Conservation (phyloP, 1,284 basidiomycete genomes). For the Macrocystidia cucumis region DNA sequence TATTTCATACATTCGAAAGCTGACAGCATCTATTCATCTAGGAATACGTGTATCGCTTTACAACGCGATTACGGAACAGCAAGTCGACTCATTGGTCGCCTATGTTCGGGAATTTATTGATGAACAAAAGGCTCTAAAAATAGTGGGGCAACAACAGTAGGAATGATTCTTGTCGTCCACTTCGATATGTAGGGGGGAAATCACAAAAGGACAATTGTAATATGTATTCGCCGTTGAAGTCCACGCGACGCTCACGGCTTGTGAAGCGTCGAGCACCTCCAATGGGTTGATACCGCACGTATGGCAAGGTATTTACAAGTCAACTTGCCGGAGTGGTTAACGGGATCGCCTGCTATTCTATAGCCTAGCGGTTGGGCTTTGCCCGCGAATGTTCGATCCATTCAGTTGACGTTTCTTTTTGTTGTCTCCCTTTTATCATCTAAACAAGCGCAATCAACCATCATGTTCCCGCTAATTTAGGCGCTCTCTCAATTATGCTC, state of each 20-base stretch:
- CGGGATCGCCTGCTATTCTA: conserved; percentile 78
- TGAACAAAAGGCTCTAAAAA: too few species aligned
- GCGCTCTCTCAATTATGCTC: too few species aligned
- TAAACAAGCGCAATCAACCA: not conserved
- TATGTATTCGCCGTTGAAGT: too few species aligned
- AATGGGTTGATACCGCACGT: too few species aligned
- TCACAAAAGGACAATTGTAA: too few species aligned
- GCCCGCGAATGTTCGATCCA: conserved; percentile 84
- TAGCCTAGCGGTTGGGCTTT: conserved; percentile 70
- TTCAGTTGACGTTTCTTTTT: conserved; percentile 69
- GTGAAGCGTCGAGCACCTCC: too few species aligned
- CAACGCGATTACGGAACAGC: conserved; percentile 87
- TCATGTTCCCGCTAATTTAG: too few species aligned
- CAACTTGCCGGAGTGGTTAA: conserved; percentile 91
- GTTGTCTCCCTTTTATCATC: conserved; percentile 1
- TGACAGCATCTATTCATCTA: conserved; percentile 14
- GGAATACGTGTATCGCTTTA: conserved; percentile 91
- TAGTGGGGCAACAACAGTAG: too few species aligned
- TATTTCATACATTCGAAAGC: conserved; percentile 7
- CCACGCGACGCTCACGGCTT: too few species aligned
- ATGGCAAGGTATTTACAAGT: too few species aligned
- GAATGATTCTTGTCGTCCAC: too few species aligned
- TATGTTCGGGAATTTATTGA: conserved; percentile 55
- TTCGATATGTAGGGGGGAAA: too few species aligned
- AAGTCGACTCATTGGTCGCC: conserved; percentile 52